Percentiles rank a stretch among this genome's conserved stretches.
Conservation (phyloP, 2,329 filamentous ascomycete genomes). For the Arthrobotrys musiformis region DNA sequence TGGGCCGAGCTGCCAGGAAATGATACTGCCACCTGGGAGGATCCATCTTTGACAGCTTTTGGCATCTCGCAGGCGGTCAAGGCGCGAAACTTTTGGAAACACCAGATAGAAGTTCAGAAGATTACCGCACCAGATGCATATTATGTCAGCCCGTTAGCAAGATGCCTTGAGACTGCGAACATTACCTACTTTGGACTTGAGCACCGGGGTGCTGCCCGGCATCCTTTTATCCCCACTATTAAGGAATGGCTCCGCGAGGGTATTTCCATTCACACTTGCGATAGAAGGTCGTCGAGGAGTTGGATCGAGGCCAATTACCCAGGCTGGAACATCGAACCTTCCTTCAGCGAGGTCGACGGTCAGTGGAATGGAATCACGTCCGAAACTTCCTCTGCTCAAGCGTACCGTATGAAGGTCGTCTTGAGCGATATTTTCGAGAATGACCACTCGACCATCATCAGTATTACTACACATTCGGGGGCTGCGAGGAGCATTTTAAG, state of each 20-base stretch:
- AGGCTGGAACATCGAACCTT: conserved; percentile 69
- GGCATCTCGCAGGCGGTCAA: conserved; percentile 70
- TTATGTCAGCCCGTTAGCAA: conserved; percentile 72
- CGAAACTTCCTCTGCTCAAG: conserved; percentile 68
- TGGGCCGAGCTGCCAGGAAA: conserved; percentile 74
- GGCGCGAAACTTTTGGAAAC: conserved; percentile 71
- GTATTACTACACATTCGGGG: conserved; percentile 71
- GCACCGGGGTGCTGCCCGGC: conserved; percentile 64
- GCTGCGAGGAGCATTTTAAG: conserved; percentile 68
- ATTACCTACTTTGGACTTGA: conserved; percentile 70
- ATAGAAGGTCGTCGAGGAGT: conserved; percentile 69
- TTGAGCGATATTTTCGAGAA: conserved; percentile 70
- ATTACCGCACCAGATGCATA: conserved; percentile 73
- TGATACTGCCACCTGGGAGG: conserved; percentile 71
- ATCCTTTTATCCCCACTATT: conserved; percentile 70
- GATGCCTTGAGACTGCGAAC: conserved; percentile 72
- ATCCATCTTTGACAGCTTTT: conserved; percentile 70
- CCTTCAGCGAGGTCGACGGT: conserved; percentile 70
- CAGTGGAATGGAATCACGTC: conserved; percentile 66
- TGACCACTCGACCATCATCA: conserved; percentile 69
- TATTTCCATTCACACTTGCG: conserved; percentile 75
- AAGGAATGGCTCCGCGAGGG: conserved; percentile 75
- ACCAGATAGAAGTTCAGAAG: conserved; percentile 66
- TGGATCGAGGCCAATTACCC: conserved; percentile 69
- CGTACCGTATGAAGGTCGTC: conserved; percentile 66